Conservation (phyloP, 495 filamentous ascomycete genomes). For the Astrothelium macrocarpum region DNA sequence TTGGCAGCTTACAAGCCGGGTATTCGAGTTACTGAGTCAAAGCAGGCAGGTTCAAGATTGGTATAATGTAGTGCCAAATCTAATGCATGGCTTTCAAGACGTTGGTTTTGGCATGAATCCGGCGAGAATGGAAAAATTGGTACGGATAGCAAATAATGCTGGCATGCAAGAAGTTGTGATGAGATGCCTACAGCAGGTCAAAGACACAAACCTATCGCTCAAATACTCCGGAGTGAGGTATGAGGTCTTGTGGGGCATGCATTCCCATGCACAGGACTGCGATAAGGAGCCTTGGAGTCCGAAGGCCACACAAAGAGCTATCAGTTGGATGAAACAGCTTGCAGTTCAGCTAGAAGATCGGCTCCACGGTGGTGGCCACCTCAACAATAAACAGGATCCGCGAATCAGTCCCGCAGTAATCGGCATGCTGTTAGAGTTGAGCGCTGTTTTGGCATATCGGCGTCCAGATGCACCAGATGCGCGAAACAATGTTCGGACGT, state of each 20-base stretch:
- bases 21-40: constrained; percentile 21
- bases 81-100: constrained; percentile 27
- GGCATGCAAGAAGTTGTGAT: constrained; percentile 26
- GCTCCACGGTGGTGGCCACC: constrained; percentile 21
- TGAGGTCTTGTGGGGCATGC: constrained; percentile 20
- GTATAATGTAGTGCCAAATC: constrained; percentile 25
- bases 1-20: constrained; percentile 13
- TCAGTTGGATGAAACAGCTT: constrained; percentile 27
- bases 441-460: constrained; percentile 25
- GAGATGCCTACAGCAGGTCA: constrained; percentile 22
- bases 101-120: constrained; percentile 13
- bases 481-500: constrained; percentile 31
- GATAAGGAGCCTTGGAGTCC: constrained; percentile 17
- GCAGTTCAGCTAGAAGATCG: constrained; percentile 27
- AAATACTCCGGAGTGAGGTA: constrained; percentile 14
- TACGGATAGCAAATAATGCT: constrained; percentile 19
- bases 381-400: constrained; percentile 18
- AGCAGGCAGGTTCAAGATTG: constrained; percentile 22
- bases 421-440: constrained; percentile 29
- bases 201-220: constrained; percentile 26
- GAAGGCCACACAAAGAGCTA: constrained; percentile 21
- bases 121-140: constrained; percentile 22
- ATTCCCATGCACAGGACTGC: constrained; percentile 16
- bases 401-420: constrained; percentile 26
- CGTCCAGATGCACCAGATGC: constrained; percentile 25